Conservation (phyloP, 441 rosid genomes). For the Aleurites moluccanus region DNA sequence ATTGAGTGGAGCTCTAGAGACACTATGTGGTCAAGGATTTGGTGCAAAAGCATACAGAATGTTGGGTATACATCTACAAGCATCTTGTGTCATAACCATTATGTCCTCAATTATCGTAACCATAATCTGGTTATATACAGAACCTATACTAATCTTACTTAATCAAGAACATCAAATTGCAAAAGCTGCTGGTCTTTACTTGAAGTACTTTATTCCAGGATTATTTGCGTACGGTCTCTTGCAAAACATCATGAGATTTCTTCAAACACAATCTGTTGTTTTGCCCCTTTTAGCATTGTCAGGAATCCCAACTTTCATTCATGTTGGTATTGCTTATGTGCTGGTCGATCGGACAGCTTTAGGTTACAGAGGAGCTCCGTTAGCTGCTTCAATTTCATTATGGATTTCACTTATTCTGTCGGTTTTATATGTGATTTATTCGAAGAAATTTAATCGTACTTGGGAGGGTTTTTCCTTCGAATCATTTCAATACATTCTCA, state of each 20-base stretch:
- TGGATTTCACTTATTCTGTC: conserved; percentile 56
- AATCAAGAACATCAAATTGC: conserved; percentile 55
- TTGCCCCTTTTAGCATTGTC: conserved; percentile 54
- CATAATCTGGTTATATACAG: conserved; percentile 56
- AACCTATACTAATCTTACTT: conserved; percentile 46
- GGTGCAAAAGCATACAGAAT: conserved; percentile 59
- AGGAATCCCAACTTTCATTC: conserved; percentile 40
- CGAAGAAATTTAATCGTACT: conserved; percentile 50
- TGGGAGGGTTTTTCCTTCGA: conserved; percentile 64
- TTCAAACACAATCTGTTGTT: conserved; percentile 72
- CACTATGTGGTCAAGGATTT: conserved; percentile 83
- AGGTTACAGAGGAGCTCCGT: conserved; percentile 67
- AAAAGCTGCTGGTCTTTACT: conserved; percentile 49
- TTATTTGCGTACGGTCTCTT: conserved; percentile 65
- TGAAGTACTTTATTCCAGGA: conserved; percentile 65
- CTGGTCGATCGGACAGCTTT: conserved; percentile 45
- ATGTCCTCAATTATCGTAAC: conserved; percentile 46
- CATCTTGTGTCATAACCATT: conserved; percentile 65
- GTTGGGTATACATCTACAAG: conserved; percentile 72
- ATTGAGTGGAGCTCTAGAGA: conserved; percentile 77
- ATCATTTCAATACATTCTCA: conserved; percentile 34
- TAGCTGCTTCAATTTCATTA: conserved; percentile 69
- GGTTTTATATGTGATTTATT: conserved; percentile 41
- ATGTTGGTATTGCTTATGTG: conserved; percentile 42
- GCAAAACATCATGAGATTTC: conserved; percentile 66